Evolutionary conservation across 1,139 yeast genomes (phyloP).

Genomic region (Saccharomyces uvarum): DNA sequence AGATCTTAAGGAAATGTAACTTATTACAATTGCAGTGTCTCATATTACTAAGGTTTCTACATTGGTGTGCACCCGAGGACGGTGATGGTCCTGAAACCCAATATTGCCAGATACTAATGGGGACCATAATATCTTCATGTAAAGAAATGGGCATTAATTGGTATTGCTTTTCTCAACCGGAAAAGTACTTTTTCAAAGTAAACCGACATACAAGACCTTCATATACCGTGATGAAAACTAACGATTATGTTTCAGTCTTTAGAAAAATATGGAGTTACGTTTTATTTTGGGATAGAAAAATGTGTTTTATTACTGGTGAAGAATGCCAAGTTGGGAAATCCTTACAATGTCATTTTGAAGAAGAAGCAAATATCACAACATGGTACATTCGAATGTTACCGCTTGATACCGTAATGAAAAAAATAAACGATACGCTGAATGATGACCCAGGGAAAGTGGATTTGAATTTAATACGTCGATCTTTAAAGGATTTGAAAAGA

Average conservation of each 20-base stretch:
- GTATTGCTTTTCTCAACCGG: constrained; percentile 17
- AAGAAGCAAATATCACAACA: background rate
- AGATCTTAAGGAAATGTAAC: constrained; percentile 25
- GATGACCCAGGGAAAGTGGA: constrained; percentile 21
- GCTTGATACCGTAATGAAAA: constrained; percentile 17
- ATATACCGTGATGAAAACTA: constrained; percentile 11
- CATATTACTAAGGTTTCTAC: constrained; percentile 24
- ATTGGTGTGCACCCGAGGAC: constrained; percentile 31
- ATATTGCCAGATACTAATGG: constrained; percentile 26
- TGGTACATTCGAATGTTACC: constrained; percentile 19
- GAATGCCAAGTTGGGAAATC: constrained; percentile 26
- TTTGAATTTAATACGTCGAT: constrained; percentile 7
- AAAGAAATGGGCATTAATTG: constrained; percentile 28
- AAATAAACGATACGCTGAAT: constrained; percentile 17
- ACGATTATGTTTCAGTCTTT: constrained; percentile 15
- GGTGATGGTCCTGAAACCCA: constrained; percentile 29
- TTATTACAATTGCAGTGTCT: constrained; percentile 24
- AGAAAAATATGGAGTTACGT: constrained; percentile 26
- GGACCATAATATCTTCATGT: constrained; percentile 25
- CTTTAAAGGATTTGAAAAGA: constrained; percentile 10
- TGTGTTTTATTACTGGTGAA: constrained; percentile 25
- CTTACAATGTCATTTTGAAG: constrained; percentile 6
- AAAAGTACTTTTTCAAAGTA: constrained; percentile 15
- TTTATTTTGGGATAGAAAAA: constrained; percentile 29
- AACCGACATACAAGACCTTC: constrained; percentile 17